These are phyloP conservation scores for Pythium dissotocum DNA, from an alignment of 352 stramenopile genomes.

Conservation along the genomic window DNA sequence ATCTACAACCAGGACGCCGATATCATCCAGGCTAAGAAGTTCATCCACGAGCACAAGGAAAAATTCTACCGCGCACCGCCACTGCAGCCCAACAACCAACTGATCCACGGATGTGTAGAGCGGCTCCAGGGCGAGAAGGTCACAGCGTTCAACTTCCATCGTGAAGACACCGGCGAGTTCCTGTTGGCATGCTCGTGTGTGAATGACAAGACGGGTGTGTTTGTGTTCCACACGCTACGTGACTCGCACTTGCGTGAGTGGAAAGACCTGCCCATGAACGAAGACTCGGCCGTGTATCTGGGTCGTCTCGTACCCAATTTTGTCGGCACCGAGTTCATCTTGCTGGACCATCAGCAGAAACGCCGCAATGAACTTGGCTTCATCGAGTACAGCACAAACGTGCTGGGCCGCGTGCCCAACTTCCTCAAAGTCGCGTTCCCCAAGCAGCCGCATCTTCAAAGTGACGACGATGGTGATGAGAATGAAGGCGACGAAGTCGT, in stretches of 20 bases:
- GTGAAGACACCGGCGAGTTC: slow-evolving; percentile 81
- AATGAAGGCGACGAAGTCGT: slow-evolving; percentile 19
- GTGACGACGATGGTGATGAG: slow-evolving; percentile 10
- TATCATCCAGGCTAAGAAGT: slow-evolving; percentile 63
- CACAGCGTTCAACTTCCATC: slow-evolving; percentile 85
- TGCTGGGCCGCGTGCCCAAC: slow-evolving; percentile 78
- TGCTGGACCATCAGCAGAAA: slow-evolving; percentile 78
- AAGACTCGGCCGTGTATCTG: slow-evolving; percentile 81
- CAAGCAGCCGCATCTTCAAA: slow-evolving; percentile 22
- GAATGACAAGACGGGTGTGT: slow-evolving; percentile 66
- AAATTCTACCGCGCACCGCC: slow-evolving; percentile 51
- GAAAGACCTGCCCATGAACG: slow-evolving; percentile 69
- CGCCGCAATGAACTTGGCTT: slow-evolving; percentile 68
- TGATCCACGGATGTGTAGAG: slow-evolving; percentile 73
- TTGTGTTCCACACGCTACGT: slow-evolving; percentile 84
- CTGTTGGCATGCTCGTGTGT: slow-evolving; percentile 66
- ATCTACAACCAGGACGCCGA: slow-evolving; percentile 63
- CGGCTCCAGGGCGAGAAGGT: slow-evolving; percentile 69
- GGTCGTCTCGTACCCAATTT: slow-evolving; percentile 81
- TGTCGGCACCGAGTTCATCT: slow-evolving; percentile 81
- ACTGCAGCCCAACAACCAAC: slow-evolving; percentile 25
- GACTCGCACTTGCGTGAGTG: slow-evolving; percentile 72
- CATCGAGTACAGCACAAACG: slow-evolving; percentile 78
- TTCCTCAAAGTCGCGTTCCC: slow-evolving; percentile 68
- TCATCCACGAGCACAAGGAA: slow-evolving; percentile 82